These are phyloP conservation scores for Gastrolobium bilobum DNA, from an alignment of 306 rosid species.

Conservation along the genomic window DNA sequence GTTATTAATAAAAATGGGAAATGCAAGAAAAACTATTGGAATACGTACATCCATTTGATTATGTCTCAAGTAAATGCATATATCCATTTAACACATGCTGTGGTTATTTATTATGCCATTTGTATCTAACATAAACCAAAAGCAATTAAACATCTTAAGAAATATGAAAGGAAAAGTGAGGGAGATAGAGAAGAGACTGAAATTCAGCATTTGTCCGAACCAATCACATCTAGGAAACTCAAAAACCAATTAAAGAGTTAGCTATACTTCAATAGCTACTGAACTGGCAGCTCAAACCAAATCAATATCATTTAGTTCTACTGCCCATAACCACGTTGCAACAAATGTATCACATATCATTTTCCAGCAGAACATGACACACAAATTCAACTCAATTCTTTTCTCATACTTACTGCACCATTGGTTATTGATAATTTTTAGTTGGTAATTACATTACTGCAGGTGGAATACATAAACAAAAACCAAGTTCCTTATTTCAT, in stretches of 20 bases:
- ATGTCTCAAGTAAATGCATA: slow-evolving; percentile 15
- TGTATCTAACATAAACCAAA: slow-evolving; percentile 22
- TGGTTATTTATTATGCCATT: neutral
- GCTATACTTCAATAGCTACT: neutral
- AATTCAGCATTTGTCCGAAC: neutral
- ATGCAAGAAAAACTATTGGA: slow-evolving; percentile 12
- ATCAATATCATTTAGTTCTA: slow-evolving; percentile 2
- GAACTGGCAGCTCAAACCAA: neutral
- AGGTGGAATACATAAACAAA: neutral
- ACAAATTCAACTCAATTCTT: slow-evolving; percentile 6
- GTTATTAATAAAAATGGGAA: too few relatives aligned
- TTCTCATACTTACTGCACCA: neutral
- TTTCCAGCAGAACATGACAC: neutral
- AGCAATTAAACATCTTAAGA: neutral
- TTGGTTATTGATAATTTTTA: neutral
- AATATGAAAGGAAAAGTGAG: neutral
- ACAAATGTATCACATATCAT: neutral
- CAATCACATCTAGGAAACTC: slow-evolving; percentile 23
- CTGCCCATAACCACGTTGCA: neutral
- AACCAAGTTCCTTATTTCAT: neutral
- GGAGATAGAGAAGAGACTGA: neutral
- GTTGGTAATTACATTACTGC: slow-evolving; percentile 2
- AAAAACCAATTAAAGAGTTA: slow-evolving; percentile 13
- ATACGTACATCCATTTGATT: neutral
- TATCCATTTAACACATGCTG: neutral